phyloP scores from a whole-genome alignment of 164 flowering plant species.

The Malania oleifera region DNA sequence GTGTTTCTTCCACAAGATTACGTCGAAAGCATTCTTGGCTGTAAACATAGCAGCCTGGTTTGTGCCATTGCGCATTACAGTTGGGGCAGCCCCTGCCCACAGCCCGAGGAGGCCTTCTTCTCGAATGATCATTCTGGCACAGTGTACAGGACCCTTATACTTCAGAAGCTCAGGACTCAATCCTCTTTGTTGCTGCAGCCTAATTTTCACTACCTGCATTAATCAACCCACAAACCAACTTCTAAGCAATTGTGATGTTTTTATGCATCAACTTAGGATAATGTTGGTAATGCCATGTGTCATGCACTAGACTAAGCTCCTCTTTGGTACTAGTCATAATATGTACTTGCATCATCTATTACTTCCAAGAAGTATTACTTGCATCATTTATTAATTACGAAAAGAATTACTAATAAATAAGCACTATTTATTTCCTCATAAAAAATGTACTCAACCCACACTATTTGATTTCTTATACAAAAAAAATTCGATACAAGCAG shows the following conservation, averaged over 20 bases:
- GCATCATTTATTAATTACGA: no score
- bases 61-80: slow-evolving; percentile 97
- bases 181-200: slow-evolving; percentile 91
- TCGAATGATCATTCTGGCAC: slow-evolving; percentile 73
- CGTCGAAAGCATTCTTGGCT: slow-evolving; percentile 82
- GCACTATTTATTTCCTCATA: no score
- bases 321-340: no score
- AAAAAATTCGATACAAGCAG: no score
- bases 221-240: slow-evolving; percentile 3
- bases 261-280: not conserved
- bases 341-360: no score
- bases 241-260: not conserved
- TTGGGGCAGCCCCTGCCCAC: slow-evolving; percentile 98
- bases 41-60: slow-evolving; percentile 98
- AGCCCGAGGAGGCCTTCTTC: slow-evolving; percentile 91
- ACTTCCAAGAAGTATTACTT: no score
- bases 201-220: slow-evolving; percentile 92
- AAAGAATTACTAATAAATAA: no score
- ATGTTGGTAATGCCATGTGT: not conserved
- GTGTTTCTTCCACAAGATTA: slow-evolving; percentile 75
- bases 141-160: slow-evolving; percentile 94
- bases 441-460: no score
- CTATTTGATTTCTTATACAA: no score
- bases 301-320: not conserved
- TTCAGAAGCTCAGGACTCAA: slow-evolving; percentile 73